phyloP scores from a whole-genome alignment of 805 yeast genomes.

The Saccharomycopsis vini region DNA sequence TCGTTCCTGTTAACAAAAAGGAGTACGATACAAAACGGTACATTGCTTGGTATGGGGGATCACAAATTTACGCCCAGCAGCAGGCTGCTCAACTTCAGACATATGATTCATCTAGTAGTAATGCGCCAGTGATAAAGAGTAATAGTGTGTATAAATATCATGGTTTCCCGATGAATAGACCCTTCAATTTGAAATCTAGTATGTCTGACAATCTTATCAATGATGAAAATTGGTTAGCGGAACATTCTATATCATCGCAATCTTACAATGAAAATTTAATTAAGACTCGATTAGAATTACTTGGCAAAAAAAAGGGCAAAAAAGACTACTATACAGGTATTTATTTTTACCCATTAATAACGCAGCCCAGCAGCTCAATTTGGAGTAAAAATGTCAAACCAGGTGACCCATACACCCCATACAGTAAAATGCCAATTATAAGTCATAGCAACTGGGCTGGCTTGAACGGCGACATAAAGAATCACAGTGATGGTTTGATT shows the following conservation, averaged over 20 bases:
- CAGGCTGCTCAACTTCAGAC: not conserved
- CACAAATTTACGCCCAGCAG: slow-evolving; percentile 29
- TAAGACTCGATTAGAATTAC: slow-evolving; percentile 44
- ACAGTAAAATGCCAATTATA: not conserved
- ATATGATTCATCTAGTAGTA: not conserved
- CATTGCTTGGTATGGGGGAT: slow-evolving; percentile 41
- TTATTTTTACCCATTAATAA: slow-evolving; percentile 57
- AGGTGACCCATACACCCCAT: slow-evolving; percentile 22
- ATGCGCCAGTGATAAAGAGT: not conserved
- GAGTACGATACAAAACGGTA: slow-evolving; percentile 38
- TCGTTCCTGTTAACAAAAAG: slow-evolving; percentile 32
- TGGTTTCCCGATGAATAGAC: slow-evolving; percentile 13
- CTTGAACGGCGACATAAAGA: slow-evolving; percentile 6
- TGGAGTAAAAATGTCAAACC: slow-evolving; percentile 25
- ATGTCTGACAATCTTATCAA: slow-evolving; percentile 27
- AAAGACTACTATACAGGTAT: slow-evolving; percentile 81
- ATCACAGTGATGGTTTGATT: slow-evolving; percentile 24
- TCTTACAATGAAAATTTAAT: slow-evolving; percentile 57
- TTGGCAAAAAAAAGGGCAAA: slow-evolving; percentile 38
- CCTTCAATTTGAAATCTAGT: slow-evolving; percentile 12
- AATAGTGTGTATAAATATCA: slow-evolving; percentile 12
- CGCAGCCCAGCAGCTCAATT: slow-evolving; percentile 56
- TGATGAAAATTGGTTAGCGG: slow-evolving; percentile 76
- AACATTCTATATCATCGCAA: slow-evolving; percentile 67
- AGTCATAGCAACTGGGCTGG: slow-evolving; percentile 17